Evolutionary conservation across 169 alveolate species (phyloP), one percentile per base, ranked within the genome.

Genomic region (Cryptosporidium ryanae): DNA sequence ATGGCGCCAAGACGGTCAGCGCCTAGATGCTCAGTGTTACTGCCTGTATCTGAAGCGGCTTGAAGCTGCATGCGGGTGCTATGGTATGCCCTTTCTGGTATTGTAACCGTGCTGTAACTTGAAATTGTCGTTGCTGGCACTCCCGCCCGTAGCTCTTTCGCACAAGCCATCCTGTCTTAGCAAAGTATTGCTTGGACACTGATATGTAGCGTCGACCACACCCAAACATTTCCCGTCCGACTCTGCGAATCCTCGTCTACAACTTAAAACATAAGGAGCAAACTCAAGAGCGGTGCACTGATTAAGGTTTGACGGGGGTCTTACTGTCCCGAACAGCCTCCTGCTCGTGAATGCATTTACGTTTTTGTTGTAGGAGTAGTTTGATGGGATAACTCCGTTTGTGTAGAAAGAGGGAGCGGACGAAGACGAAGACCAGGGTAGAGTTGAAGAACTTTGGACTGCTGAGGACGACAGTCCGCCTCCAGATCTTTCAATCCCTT

Each of bases 201-300:
- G 87, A 29, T 76, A 76, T 44, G 87, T 23, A 12, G 87, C 76
- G 34, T 76, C 87, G 32, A 76, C 63, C 5, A 59, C 87, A 13
- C 87, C 87, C 18, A 76, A 12, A 25, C 87, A 76, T 27, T 61
- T 76, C 2, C 87, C 87, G 25, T 76, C 76, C 10, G 87, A 12
- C 13, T 76, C 70, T 4, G 87, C 46, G 25, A 31, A 76, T 27
- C 87, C 87, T 21, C n/a, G 10, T 38, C 61, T 67, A 32, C 87
- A 76, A 46, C 71, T 76, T 13, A 76, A 27, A n/a, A 43, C 46
- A 52, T 55, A 76, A 32, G 87, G 87, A 6, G 87, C 38, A 46
- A 76, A 76, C 48, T 76, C 87, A 10, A 76, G 71, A 25, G 87
- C 87, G 8, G 87, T 61, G 23, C 87, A 76, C 43, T 76, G 87